Evolutionary conservation across 495 filamentous ascomycete species (phyloP), one percentile per base, ranked within the genome.

Genomic region (Podospora australis): DNA sequence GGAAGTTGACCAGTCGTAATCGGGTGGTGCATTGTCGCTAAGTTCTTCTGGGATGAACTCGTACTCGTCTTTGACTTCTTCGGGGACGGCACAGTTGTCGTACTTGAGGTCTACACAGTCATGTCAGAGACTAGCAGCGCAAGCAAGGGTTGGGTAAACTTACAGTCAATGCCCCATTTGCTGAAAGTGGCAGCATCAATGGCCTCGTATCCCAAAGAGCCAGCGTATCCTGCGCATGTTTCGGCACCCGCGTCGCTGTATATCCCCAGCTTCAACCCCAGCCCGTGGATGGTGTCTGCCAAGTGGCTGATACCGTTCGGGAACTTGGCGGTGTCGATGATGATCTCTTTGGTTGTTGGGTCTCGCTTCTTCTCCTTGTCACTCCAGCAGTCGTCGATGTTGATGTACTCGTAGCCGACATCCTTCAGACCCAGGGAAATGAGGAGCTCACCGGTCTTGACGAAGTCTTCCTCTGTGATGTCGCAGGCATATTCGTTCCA

Each of bases 361-460:
- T 78, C 70, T 10, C 72, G 67, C 0, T 67, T 62, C 22, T 65
- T 62, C 6, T 66, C 62, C 47, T 73, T 75, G 23, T 68, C 49
- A 7, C 71, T 76, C 81, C 80, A 86, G 63, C 82, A 84, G 58
- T 84, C 82, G 34, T 77, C 67, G 5, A 71, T 54, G 48, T 77
- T 77, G 38, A 40, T 20, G 17, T 40, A 40, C 23, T 40, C 17
- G 28, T 85, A 84, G n/a, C 82, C 81, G 5, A 79, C 61, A 44
- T 77, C 76, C 45, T 72, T 71, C 22, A 86, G 62, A 0, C 81
- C 80, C 21, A 72, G 59, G 34, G 70, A 5, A 2, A 80, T 58
- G 40, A 82, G 68, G 34, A 69, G 55, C 24, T 69, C 60, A 2
- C 77, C 80, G 1, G 77, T 77, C 13, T 60, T 69, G 39, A 82